Evolutionary conservation across 2,329 filamentous ascomycete species (phyloP), one percentile per base, ranked within the genome.

Genomic region (Ophiostoma fasciatum): DNA sequence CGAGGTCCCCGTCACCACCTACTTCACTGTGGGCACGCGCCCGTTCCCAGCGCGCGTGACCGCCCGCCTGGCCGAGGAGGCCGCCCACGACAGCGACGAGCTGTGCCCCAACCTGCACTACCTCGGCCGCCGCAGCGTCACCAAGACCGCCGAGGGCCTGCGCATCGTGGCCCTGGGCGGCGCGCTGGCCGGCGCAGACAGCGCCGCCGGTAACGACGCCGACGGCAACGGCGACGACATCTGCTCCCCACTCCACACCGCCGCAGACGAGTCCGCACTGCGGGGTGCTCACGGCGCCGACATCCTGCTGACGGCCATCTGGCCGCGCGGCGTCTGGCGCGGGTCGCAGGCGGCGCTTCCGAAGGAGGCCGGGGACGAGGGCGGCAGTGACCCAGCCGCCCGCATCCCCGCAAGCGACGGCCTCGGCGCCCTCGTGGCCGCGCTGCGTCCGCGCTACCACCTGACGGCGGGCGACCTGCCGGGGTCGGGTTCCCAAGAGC

Each of bases 61-160:
- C 15, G 71, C 81, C 49, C 85, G 76, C 52, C 68, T 96, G 35
- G 70, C 70, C 13, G 26, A 21, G 1, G 40, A 37, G 19, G 39
- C n/a, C n/a, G n/a, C 27, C 27, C 13, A 13, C 26, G 14, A 19
- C n/a, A 31, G 31, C 29, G 18, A 20, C 27, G 73, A 78, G 47
- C 68, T 98, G 14, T 94, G 85, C 53, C 69, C 78, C n/a, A 96
- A 98, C 52, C 70, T 98, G 10, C 82, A 83, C 57, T 93, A 80
- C 49, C 71, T 98, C 1, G 87, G 82, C 39, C 92, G 90, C 56
- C 78, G 84, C 49, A 83, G 82, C 42, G 77, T 79, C 12, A 79
- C 84, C 35, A 96, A 90, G 54, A 96, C 88, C 0, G 79, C 82
- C 0, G 87, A 94, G 45, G 88, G 87, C 1, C 65, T 96, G 31